Evolutionary conservation across 2,329 filamentous ascomycete genomes (phyloP), one percentile per base, ranked within the genome.

Genomic region (Lomentospora prolificans): DNA sequence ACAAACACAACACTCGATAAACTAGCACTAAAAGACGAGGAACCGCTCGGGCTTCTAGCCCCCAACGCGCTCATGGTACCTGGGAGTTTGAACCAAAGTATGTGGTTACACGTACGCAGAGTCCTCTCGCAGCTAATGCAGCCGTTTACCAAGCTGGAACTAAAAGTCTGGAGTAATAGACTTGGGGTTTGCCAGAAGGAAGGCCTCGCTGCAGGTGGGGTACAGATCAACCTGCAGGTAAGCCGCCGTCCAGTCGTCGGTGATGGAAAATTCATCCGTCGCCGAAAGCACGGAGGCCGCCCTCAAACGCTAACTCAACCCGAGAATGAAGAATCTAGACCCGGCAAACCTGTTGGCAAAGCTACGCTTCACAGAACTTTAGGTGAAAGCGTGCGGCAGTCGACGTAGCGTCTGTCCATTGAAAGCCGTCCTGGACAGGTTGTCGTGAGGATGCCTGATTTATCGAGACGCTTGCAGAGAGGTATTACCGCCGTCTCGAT

Each of bases 71-170:
- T 17, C 36, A 41, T 41, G 36, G 36, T 41, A 41, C 36, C 36
- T 41, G 12, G 30, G 30, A 33, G 22, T 25, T 22, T 48, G 44
- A 19, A 48, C 17, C 17, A 25, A 48, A 48, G 17, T 10, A 12
- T 48, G 44, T 48, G 44, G 44, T 48, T 48, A 48, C 44, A 48
- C 44, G 44, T 48, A 48, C 5, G 22, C 44, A 12, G 44, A 25
- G 6, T 22, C 22, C n/a, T 25, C 44, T 48, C 44, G 44, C 44
- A 48, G 17, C 44, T 25, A 3, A 48, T 48, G 44, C 44, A 48
- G 22, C 44, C 12, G 44, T 48, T 48, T 48, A 48, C 44, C 44
- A 48, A 48, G 44, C 44, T 48, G 44, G 44, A 48, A 25, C 22
- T 48, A 48, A 27, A 19, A 33, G 12, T 33, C 30, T 33, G 30